These are phyloP conservation scores for Phytophthora pseudosyringae DNA, from an alignment of 352 stramenopile genomes.

Conservation along the genomic window DNA sequence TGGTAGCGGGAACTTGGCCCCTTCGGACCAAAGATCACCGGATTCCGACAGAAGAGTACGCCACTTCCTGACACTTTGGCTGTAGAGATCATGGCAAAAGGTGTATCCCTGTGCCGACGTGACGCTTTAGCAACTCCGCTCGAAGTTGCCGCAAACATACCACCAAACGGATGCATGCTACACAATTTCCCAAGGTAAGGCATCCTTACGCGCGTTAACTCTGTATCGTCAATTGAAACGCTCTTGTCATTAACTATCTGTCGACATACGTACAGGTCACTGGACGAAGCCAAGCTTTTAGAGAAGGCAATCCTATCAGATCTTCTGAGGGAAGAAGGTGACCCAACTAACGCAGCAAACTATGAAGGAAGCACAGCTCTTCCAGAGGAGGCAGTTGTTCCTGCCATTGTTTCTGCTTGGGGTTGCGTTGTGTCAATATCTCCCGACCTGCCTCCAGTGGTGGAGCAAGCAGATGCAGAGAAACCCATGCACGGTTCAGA, in stretches of 20 bases:
- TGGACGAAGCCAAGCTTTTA: conserved; percentile 64
- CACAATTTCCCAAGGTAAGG: conserved; percentile 68
- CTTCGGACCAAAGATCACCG: conserved; percentile 52
- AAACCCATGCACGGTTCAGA: conserved; percentile 23
- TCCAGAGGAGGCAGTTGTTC: conserved; percentile 19
- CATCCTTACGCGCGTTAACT: not conserved
- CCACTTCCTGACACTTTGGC: conserved; percentile 47
- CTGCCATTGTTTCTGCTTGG: conserved; percentile 25
- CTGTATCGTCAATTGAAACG: not conserved
- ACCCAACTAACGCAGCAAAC: not conserved
- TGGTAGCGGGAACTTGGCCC: conserved; percentile 55
- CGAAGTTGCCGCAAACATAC: not conserved
- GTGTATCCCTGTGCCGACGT: conserved; percentile 32
- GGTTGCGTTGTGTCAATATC: conserved; percentile 39
- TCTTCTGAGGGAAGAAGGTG: conserved; percentile 7
- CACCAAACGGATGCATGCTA: conserved; percentile 42
- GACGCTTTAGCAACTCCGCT: conserved; percentile 5
- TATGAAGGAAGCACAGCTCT: conserved; percentile 22
- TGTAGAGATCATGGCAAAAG: conserved; percentile 59
- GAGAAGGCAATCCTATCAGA: conserved; percentile 42
- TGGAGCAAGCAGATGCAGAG: conserved; percentile 3
- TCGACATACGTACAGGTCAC: conserved; percentile 27
- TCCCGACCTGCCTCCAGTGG: not conserved
- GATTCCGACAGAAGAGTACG: conserved; percentile 55
- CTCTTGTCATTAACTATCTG: not conserved